Evolutionary conservation across 2,329 filamentous ascomycete genomes (phyloP).

Genomic region (Colletotrichum tanaceti): DNA sequence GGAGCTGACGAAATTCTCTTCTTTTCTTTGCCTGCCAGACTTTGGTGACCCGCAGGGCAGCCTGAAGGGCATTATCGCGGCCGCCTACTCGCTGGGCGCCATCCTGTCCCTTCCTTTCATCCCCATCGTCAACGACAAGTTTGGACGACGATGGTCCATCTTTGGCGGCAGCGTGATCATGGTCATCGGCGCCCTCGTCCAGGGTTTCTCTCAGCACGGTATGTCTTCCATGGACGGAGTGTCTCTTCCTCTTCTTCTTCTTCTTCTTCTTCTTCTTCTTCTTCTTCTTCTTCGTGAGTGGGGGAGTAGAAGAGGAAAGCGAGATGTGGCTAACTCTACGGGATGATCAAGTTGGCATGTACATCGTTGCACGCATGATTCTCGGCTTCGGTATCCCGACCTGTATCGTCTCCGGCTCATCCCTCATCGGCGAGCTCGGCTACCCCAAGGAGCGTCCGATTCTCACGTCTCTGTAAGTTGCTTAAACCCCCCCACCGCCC

Average conservation of each 20-base stretch:
- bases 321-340: neutral
- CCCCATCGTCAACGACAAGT: slow-evolving; percentile 64
- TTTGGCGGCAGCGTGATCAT: slow-evolving; percentile 65
- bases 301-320: no score
- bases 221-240: slow-evolving; percentile 35
- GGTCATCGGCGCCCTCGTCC: slow-evolving; percentile 65
- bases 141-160: slow-evolving; percentile 69
- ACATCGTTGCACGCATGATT: slow-evolving; percentile 68
- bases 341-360: slow-evolving; percentile 59
- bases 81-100: slow-evolving; percentile 70
- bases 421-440: slow-evolving; percentile 68
- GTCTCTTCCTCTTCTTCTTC: no score
- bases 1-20: neutral
- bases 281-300: neutral
- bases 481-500: no score
- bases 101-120: slow-evolving; percentile 69
- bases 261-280: no score
- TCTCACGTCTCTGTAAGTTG: slow-evolving; percentile 61
- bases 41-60: slow-evolving; percentile 59
- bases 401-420: slow-evolving; percentile 68
- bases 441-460: slow-evolving; percentile 71
- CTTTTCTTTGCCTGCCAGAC: slow-evolving; percentile 45
- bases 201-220: slow-evolving; percentile 63
- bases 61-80: slow-evolving; percentile 65
- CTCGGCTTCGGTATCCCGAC: slow-evolving; percentile 71